phyloP scores from a whole-genome alignment of 139 green algal species.

The Penium margaritaceum region DNA sequence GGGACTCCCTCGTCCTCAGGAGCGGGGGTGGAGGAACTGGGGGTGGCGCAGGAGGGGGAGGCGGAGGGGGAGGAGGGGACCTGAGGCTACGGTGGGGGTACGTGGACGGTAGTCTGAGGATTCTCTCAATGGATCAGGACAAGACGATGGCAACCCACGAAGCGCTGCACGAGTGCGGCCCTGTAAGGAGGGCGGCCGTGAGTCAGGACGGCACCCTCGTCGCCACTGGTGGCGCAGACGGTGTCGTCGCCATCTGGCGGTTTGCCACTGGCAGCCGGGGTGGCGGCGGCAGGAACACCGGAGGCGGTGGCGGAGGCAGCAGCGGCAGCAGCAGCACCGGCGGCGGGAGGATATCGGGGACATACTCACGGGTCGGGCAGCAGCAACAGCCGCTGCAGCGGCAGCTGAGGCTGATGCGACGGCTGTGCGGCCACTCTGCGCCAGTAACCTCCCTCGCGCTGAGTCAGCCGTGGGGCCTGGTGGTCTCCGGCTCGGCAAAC shows the following conservation, averaged over 20 bases:
- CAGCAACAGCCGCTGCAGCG: constrained; percentile 4
- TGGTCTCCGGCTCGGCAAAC: constrained; percentile 56
- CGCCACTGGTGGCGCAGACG: constrained; percentile 28
- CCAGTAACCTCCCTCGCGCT: constrained; percentile 56
- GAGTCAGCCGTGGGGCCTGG: constrained; percentile 35
- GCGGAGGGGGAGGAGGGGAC: too few relatives aligned
- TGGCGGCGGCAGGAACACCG: not conserved
- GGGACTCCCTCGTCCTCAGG: too few relatives aligned
- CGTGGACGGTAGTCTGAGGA: constrained; percentile 50
- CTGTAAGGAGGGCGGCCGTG: constrained; percentile 22
- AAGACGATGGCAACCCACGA: constrained; percentile 31
- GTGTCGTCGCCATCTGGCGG: constrained; percentile 19
- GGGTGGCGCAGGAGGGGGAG: too few relatives aligned
- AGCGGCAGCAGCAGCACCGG: constrained; percentile 10
- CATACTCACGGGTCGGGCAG: too few relatives aligned
- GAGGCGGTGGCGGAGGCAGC: constrained; percentile 17
- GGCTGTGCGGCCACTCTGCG: constrained; percentile 54
- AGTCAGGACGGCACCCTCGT: constrained; percentile 22
- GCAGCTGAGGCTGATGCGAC: constrained; percentile 51
- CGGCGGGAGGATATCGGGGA: too few relatives aligned
- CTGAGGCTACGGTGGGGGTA: too few relatives aligned
- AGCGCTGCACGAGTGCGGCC: constrained; percentile 16
- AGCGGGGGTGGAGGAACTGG: too few relatives aligned
- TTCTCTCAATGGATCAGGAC: constrained; percentile 43
- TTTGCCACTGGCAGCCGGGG: too few relatives aligned